phyloP scores from a whole-genome alignment of 306 rosid genomes.

The Prunus kanzakura region DNA sequence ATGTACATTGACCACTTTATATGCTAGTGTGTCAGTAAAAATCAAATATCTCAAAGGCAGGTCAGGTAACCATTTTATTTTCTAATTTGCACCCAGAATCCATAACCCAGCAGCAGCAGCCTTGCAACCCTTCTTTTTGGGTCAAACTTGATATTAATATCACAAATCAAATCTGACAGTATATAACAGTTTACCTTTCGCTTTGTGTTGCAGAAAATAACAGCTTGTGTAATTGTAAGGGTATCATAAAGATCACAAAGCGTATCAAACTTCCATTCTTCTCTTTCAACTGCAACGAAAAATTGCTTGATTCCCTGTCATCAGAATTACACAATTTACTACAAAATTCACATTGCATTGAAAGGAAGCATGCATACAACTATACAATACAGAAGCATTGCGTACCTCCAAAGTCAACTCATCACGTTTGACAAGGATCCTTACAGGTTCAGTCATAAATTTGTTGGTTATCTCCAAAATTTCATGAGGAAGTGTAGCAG shows the following conservation, averaged over 20 bases:
- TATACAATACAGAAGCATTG: conserved; percentile 9
- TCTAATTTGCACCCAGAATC: background rate
- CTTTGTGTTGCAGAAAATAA: conserved; percentile 95
- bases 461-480: conserved; percentile 94
- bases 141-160: background rate
- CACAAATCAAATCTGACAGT: background rate
- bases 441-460: conserved; percentile 97
- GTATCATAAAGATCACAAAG: conserved; percentile 97
- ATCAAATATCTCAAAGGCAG: background rate
- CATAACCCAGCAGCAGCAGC: background rate
- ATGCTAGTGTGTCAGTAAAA: background rate
- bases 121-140: background rate
- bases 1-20: background rate
- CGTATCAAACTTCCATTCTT: conserved; percentile 98
- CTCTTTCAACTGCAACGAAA: conserved; percentile 95
- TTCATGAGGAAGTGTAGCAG: conserved; percentile 99
- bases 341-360: conserved; percentile 20
- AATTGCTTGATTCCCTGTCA: conserved; percentile 97
- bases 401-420: conserved; percentile 94
- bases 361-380: conserved; percentile 2
- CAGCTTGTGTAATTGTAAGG: conserved; percentile 96
- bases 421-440: conserved; percentile 99
- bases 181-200: conserved; percentile 58
- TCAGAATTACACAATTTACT: background rate
- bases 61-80: background rate